Evolutionary conservation across 2,329 filamentous ascomycete species (phyloP).

Genomic region (Venturia nashicola): DNA sequence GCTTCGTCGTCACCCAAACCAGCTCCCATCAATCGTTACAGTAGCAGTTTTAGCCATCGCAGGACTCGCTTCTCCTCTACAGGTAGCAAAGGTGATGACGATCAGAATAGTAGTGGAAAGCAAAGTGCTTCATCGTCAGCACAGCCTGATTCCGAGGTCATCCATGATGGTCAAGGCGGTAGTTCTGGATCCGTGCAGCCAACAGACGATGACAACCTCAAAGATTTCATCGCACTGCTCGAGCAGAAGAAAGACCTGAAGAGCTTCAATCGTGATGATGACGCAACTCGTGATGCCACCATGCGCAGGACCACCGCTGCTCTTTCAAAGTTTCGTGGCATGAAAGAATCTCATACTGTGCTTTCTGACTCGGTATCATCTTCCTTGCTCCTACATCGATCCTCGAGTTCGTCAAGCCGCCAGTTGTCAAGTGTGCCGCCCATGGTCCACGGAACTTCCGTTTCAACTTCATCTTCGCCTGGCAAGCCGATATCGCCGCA

Average conservation of each 20-base stretch:
- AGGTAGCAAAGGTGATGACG: constrained; percentile 60
- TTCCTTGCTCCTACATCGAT: constrained; percentile 72
- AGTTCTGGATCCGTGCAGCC: constrained; percentile 53
- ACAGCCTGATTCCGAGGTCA: constrained; percentile 64
- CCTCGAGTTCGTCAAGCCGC: constrained; percentile 65
- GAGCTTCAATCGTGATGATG: constrained; percentile 59
- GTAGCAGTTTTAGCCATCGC: constrained; percentile 86
- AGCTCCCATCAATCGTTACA: constrained; percentile 68
- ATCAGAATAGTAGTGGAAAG: constrained; percentile 69
- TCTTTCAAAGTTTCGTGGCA: constrained; percentile 71
- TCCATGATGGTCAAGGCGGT: constrained; percentile 47
- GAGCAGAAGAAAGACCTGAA: constrained; percentile 79
- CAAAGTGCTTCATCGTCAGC: constrained; percentile 60
- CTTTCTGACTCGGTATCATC: constrained; percentile 90
- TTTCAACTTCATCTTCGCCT: constrained; percentile 79
- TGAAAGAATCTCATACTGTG: constrained; percentile 79
- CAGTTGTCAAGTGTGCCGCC: constrained; percentile 54
- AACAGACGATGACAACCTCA: constrained; percentile 86
- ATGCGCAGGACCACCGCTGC: constrained; percentile 68
- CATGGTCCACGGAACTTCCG: constrained; percentile 51
- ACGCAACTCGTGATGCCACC: constrained; percentile 48
- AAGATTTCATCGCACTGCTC: constrained; percentile 79
- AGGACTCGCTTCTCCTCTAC: constrained; percentile 63
- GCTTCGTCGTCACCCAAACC: constrained; percentile 68
- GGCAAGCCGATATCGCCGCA: constrained; percentile 89